Base-by-base conservation (phyloP, 345 rosid genomes). In the Heritiera fomes region DNA sequence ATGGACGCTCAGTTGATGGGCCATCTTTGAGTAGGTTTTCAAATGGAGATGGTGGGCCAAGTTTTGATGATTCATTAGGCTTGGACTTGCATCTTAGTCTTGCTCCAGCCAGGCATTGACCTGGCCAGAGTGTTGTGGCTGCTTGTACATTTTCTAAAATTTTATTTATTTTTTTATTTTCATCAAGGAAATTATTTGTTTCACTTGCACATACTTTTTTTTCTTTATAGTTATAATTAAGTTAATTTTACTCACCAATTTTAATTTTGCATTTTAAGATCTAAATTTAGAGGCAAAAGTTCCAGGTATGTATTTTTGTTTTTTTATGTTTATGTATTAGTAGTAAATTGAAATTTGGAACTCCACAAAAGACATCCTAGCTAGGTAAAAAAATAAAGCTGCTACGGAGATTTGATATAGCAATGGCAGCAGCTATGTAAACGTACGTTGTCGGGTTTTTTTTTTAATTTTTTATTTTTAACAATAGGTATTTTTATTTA, bases 1-100 rank as follows among this genome's bases (percentile, higher is more conserved):
- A 80, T 67, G 90, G 88, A 28, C 77, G 83, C 45, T 78, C 32
- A 7, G 77, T 83, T 5, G 86, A 86, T 58, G 88, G 90, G 75
- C 88, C 90, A 6, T 88, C 93, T 1, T 87, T 90, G 73, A 92
- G 92, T 80, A 88, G 91, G 86, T 93, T 90, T 76, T 82, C 96
- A 7, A 88, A 84, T 56, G 88, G 88, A 30, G 91, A 90, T 3
- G 88, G 89, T 23, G 98, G 93, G 69, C 88, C 98, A 18, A 86
- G 81, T 59, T 90, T 89, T n/a, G 98, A 93, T 53, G 97, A 95
- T 47, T 70, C 83, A 23, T 77, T 92, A 84, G 97, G 96, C 71
- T 85, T 95, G 78, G 96, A 93, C 82, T 88, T 95, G 86, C 99
- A 95, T 84, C 98, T 95, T 11, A 89, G 99, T 81, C 94, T 95